Evolutionary conservation across 495 filamentous ascomycete species (phyloP), one percentile per base, ranked within the genome.

Genomic region (Parathielavia hyrcaniae): DNA sequence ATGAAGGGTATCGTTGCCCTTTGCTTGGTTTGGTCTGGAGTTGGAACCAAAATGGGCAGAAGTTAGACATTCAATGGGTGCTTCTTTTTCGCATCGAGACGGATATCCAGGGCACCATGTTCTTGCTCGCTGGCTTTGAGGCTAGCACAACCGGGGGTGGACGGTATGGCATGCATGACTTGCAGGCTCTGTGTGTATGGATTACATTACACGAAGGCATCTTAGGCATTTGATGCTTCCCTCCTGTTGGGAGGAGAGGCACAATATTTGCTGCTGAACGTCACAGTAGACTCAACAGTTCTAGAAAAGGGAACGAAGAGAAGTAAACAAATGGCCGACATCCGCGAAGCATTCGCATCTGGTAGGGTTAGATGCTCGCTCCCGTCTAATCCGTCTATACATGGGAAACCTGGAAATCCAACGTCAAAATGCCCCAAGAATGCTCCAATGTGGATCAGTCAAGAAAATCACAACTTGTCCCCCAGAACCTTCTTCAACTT

Each of bases 401-500:
- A 12, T 19, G 17, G 13, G 17, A 14, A 20, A 26, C 40, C 19
- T 3, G 9, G 38, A 19, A n/a, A 19, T 11, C 23, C 5, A 4
- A 1, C 8, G 34, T 38, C 20, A 47, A 10, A 35, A 19, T 3
- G 34, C 5, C 22, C 1, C 20, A 30, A 6, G 6, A 5, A 34
- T 20, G 13, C 40, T n/a, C 16, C 40, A 17, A 19, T 4, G 14
- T 13, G 40, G 7, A 17, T 3, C 34, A 11, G 10, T n/a, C 38
- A 44, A 36, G 1, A 2, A 2, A 1, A 20, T 62, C 61, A 67
- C 16, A 70, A 55, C 58, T 64, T 63, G 41, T 68, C 65, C 34
- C 74, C 69, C 44, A 79, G 57, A 22, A 62, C 59, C 64, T 69
- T 65, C 20, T 39, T 59, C 19, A 79, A 61, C 61, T 64, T 65